Evolutionary conservation across 768 basidiomycete genomes (phyloP), one percentile per base, ranked within the genome.

Genomic region (Leccinum longicurvipes): DNA sequence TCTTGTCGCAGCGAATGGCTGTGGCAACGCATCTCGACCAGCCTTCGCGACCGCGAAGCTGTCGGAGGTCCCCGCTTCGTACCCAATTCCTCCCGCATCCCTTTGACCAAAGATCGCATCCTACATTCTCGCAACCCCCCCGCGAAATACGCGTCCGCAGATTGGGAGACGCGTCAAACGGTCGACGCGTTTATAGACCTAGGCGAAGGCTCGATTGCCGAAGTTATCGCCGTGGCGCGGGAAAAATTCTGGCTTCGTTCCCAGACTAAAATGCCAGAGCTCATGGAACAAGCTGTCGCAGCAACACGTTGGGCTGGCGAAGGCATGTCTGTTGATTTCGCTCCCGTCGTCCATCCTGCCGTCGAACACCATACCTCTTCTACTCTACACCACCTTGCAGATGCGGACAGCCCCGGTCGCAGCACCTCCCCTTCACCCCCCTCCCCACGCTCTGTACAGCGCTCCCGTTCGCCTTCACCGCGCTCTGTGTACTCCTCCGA

Each of bases 101-200:
- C 56, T 47, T 56, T 61, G 14, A 42, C 53, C 12, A 64, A 54
- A 50, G 62, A 67, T 41, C 63, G 63, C 15, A 7, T 28, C 0
- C 2, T 50, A 17, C 55, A 60, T 15, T 61, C 68, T 21, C 68
- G 71, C 19, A 58, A 62, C 41, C 69, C 55, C 34, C 73, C 55
- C 1, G 52, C 58, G 27, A 72, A 67, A 59, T 71, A 69, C 56
- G 62, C 60, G 59, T 62, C 70, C 39, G 62, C 65, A 1, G 87
- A 89, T 61, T 86, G 84, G 85, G 86, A 88, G 67, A 82, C 82
- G 46, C 78, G 85, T 44, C 82, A 84, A 61, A 77, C 77, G 9
- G 77, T 91, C 12, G 86, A 87, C 50, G 79, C 79, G n/a, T 91
- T 87, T 71, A 70, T 90, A 36, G 88, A 90, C 54, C 74, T 87